Evolutionary conservation across 352 stramenopile species (phyloP).

Genomic region (Phytophthora constricta): DNA sequence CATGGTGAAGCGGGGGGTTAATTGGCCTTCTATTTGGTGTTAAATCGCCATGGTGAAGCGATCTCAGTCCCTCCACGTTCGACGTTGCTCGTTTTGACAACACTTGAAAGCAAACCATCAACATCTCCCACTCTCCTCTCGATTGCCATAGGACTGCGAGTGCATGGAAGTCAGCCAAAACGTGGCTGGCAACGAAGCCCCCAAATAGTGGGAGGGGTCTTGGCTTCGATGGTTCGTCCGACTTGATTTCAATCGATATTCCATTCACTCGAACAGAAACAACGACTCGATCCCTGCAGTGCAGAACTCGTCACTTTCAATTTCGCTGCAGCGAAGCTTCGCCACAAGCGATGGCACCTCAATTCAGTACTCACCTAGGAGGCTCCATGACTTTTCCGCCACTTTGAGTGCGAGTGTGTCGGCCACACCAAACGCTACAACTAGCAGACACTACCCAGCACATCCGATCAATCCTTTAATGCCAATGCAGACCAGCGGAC

Average conservation of each 20-base stretch:
- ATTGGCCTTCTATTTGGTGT: no score
- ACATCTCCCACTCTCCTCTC: background rate
- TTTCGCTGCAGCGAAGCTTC: background rate
- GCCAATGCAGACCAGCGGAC: conserved; percentile 3
- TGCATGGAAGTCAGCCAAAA: background rate
- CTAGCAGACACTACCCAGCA: conserved; percentile 22
- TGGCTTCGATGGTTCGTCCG: background rate
- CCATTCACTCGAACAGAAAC: no score
- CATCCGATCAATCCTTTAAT: background rate
- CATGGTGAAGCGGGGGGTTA: no score
- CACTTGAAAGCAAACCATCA: background rate
- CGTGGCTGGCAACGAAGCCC: background rate
- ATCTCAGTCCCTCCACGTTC: no score
- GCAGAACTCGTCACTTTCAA: conserved; percentile 9
- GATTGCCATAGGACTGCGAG: background rate
- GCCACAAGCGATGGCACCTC: conserved; percentile 19
- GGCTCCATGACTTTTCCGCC: conserved; percentile 39
- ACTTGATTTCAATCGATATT: background rate
- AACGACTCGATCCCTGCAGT: background rate
- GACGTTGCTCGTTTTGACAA: no score
- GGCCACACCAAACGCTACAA: conserved; percentile 19
- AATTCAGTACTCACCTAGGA: conserved; percentile 29
- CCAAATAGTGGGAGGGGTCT: background rate
- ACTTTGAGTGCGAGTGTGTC: conserved; percentile 28
- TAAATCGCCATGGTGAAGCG: no score